Evolutionary conservation across 495 filamentous ascomycete species (phyloP), one percentile per base, ranked within the genome.

Genomic region (Echria macrotheca): DNA sequence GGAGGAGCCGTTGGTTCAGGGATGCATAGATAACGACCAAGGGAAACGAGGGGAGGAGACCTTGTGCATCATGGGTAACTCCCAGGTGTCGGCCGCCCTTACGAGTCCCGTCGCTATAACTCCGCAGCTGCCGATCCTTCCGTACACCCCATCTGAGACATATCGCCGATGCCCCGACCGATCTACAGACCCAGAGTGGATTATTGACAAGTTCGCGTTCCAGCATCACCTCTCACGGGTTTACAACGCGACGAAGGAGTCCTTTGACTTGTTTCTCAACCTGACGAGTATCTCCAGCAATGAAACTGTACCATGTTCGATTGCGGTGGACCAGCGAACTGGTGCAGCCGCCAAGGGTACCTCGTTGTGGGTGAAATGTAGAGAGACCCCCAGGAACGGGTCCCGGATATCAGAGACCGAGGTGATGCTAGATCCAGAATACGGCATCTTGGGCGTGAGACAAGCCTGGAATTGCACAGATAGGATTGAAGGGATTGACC

Each of bases 401-500:
- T 29, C 41, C 5, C 41, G 14, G 0, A 11, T 45, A 1, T 14
- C 28, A 10, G 29, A 40, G 5, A 45, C 57, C 4, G 38, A 53
- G 5, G 22, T 64, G 2, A 22, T 50, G 37, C 26, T 61, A 0
- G 54, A 61, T 26, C 36, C 11, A 12, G 18, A 35, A 0, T 54
- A 61, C 33, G 46, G 28, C 6, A 17, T 61, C 1, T 10, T 64
- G 14, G 58, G 58, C 0, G 45, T 64, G 4, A 46, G 42, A 14
- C 58, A 64, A 41, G 47, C 36, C 0, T 64, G 60, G 60, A 54
- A 37, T 8, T 61, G 60, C 22, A 14, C 23, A 1, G 60, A 57
- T 19, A 53, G 32, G 12, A 39, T 54, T 4, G 0, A 53, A 35
- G 54, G 44, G 4, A 31, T 54, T 7, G 52, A 61, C 33, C 18